Conservation (phyloP, 192 early-diverging fungal species). For the Endogone sp. region DNA sequence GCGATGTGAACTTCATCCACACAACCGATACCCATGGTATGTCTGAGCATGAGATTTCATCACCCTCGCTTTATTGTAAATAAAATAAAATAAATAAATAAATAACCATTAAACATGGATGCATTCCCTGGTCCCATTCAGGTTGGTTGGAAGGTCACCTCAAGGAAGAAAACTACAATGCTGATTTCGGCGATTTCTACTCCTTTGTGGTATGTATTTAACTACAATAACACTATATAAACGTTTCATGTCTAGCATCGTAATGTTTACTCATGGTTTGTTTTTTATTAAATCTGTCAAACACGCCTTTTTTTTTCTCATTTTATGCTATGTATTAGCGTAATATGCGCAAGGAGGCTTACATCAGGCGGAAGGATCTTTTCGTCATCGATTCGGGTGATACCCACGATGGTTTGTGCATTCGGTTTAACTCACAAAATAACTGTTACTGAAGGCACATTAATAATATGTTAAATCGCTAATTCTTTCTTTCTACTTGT, state of each 20-base stretch:
- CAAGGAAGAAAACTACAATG: constrained; percentile 33
- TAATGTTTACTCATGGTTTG: no score
- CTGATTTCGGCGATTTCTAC: constrained; percentile 51
- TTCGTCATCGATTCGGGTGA: constrained; percentile 52
- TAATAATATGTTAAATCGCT: no score
- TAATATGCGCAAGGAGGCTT: constrained; percentile 43
- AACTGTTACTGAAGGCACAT: no score
- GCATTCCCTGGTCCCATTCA: no score
- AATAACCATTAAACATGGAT: no score
- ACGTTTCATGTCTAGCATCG: no score
- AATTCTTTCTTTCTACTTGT: no score
- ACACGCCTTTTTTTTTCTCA: no score
- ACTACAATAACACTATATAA: not conserved
- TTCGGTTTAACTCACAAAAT: no score
- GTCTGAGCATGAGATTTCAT: not conserved
- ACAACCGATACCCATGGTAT: constrained; percentile 38
- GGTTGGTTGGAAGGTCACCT: constrained; percentile 28
- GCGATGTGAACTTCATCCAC: constrained; percentile 46
- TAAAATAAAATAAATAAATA: no score
- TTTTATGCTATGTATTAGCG: constrained; percentile 9
- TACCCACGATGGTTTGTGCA: constrained; percentile 33
- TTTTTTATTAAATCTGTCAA: no score
- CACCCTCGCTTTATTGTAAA: no score
- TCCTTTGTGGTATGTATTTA: constrained; percentile 33
- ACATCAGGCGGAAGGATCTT: constrained; percentile 38